Evolutionary conservation across 2,329 filamentous ascomycete genomes (phyloP).

Genomic region (Ophiocordyceps polyrhachis-furcata): DNA sequence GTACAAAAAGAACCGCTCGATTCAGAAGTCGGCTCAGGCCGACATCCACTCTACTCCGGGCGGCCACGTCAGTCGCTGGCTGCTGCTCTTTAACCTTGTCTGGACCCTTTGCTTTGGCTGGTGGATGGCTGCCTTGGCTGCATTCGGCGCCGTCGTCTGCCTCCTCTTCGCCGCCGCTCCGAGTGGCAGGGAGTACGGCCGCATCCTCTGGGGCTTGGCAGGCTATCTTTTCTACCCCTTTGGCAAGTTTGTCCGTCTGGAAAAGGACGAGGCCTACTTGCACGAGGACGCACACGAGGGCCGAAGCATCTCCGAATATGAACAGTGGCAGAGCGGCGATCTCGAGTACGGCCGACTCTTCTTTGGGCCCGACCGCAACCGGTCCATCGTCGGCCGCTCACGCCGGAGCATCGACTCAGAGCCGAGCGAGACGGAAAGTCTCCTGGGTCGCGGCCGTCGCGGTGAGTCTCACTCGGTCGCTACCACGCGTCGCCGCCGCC

Average conservation of each 20-base stretch:
- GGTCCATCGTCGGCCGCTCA: constrained; percentile 70
- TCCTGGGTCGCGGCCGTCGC: constrained; percentile 46
- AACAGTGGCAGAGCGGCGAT: constrained; percentile 96
- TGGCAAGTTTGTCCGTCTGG: constrained; percentile 82
- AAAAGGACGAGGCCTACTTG: constrained; percentile 84
- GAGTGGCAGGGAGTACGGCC: constrained; percentile 72
- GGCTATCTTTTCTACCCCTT: constrained; percentile 90
- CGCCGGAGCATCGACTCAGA: constrained; percentile 76
- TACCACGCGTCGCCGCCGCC: constrained; percentile 47
- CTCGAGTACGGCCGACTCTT: constrained; percentile 90
- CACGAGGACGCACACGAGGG: constrained; percentile 93
- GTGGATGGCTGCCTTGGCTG: constrained; percentile 74
- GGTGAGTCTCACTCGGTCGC: constrained; percentile 25
- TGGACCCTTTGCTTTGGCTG: constrained; percentile 91
- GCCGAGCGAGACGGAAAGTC: constrained; percentile 70
- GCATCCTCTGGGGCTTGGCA: constrained; percentile 65
- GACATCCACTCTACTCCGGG: constrained; percentile 94
- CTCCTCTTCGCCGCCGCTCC: constrained; percentile 61
- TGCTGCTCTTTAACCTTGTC: constrained; percentile 71
- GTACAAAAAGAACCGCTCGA: constrained; percentile 94
- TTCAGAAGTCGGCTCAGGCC: constrained; percentile 87
- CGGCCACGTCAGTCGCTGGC: constrained; percentile 64
- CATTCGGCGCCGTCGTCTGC: constrained; percentile 57
- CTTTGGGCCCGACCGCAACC: constrained; percentile 65
- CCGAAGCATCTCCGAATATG: constrained; percentile 93